Percentiles rank a stretch among this genome's conserved stretches.
These are phyloP conservation scores for Diaporthe sp. DNA, from an alignment of 2,329 filamentous ascomycete species.

Conservation along the genomic window DNA sequence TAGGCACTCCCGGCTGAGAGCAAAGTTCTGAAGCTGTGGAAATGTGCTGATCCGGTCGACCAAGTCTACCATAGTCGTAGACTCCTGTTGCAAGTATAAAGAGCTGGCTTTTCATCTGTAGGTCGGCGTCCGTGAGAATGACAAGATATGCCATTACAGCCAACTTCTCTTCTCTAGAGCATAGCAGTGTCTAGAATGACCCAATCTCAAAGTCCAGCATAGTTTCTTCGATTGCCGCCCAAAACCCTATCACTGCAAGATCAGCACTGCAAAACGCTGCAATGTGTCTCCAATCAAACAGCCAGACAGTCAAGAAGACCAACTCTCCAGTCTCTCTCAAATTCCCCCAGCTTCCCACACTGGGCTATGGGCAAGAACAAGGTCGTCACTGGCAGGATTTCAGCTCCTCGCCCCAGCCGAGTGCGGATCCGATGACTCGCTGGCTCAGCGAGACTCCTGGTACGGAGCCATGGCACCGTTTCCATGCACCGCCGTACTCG, in stretches of 20 bases:
- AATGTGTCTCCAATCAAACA: constrained; percentile 8
- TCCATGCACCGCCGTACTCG: background rate
- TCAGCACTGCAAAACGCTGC: background rate
- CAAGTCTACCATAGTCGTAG: background rate
- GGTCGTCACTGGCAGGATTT: background rate
- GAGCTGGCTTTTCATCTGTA: background rate
- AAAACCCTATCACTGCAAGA: background rate
- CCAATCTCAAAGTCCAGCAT: too few species aligned
- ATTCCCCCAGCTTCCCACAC: background rate
- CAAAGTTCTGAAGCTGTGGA: background rate
- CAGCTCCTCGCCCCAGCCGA: background rate
- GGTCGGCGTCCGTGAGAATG: background rate
- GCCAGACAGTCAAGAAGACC: background rate
- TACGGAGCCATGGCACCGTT: constrained; percentile 1
- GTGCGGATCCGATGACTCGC: background rate
- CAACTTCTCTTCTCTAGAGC: background rate
- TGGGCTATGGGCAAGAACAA: background rate
- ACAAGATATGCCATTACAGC: background rate
- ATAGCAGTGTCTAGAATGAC: background rate
- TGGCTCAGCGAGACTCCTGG: constrained; percentile 15
- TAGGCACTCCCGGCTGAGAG: background rate
- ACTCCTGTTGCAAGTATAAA: background rate
- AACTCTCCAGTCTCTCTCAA: background rate
- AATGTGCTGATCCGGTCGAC: background rate
- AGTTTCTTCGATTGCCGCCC: background rate